Percentiles rank a stretch among this genome's conserved stretches.
Evolutionary conservation across 176 grass and related monocot species (phyloP).

Genomic region (maize (Zea mays)): Zm-B73-REFERENCE-NAM-5.0 NC_050100.1:194365501-194366000

Average conservation of each 20-base stretch:
- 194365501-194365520: too few species aligned
- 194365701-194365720: too few species aligned
- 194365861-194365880: slow-evolving; percentile 1
- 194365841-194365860: not conserved
- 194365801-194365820: not conserved
- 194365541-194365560: too few species aligned
- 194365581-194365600: too few species aligned
- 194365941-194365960: not conserved
- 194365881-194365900: not conserved
- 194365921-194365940: not conserved
- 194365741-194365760: not conserved
- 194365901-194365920: not conserved
- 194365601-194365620: too few species aligned
- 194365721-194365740: slow-evolving; percentile 17
- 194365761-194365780: not conserved
- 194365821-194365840: not conserved
- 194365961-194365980: not conserved
- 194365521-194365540: too few species aligned
- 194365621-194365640: too few species aligned
- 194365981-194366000: slow-evolving; percentile 25
- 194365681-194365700: too few species aligned
- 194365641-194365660: too few species aligned
- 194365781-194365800: slow-evolving; percentile 10
- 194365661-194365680: too few species aligned
- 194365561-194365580: too few species aligned